Base-by-base conservation (phyloP, 2,329 filamentous ascomycete species). In the Cladosporium sp. region DNA sequence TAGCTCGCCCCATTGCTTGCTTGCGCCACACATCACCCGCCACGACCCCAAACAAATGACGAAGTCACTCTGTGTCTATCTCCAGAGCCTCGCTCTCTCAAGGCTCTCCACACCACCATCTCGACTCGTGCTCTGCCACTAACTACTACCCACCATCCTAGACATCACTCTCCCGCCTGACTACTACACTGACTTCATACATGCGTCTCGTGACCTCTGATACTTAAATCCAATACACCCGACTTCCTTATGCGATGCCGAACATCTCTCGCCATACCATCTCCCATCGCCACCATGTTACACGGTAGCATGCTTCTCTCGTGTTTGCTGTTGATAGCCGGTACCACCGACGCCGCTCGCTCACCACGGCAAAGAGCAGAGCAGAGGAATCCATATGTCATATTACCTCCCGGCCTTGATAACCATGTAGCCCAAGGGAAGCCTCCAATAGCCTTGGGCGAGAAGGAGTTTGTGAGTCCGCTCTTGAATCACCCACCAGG, bases 391-490 rank as follows among this genome's bases (percentile, higher is more conserved):
- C 53, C 57, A 33, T 56, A 59, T 35, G n/a, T 57, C 18, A 38
- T 62, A 9, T 48, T 61, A 29, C 59, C 59, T 36, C 60, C 60
- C 18, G 49, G 53, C 8, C 15, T 45, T 15, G 45, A 22, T 20
- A 38, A 53, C 19, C 46, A 42, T 16, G 27, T 51, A n/a, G 51
- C 18, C 11, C 40, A 52, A 38, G 51, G 27, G 5, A 48, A 47
- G 22, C 46, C 48, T 6, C 53, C 56, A 12, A 52, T 49, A 41
- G 53, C 49, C 35, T 32, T 62, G 36, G 60, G 57, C 22, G 58
- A 60, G 49, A 50, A 45, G 47, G 57, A 57, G 20, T 68, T 68
- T 49, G 62, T 65, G 56, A 41, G 62, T 50, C 7, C 22, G 9
- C 9, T 27, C 22, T 27, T 38, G 11, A 36, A 32, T 4, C 6